phyloP scores from a whole-genome alignment of 768 basidiomycete genomes.

The Botryobasidium botryosum region DNA sequence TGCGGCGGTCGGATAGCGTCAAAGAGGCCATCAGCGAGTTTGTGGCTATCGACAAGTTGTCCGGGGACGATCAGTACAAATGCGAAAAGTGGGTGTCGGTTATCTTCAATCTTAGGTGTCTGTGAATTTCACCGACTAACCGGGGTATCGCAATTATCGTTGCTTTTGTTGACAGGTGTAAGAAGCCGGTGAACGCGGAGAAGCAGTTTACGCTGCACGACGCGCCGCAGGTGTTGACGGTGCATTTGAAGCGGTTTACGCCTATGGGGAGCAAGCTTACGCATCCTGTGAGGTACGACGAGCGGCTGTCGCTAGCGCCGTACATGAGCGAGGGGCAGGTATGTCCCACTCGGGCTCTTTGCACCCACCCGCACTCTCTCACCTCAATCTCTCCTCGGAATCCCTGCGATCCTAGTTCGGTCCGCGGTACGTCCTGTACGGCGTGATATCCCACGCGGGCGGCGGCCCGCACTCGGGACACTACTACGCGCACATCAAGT shows the following conservation, averaged over 20 bases:
- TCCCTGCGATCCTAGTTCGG: slow-evolving; percentile 25
- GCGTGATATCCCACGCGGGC: slow-evolving; percentile 85
- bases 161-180: no score
- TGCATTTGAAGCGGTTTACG: slow-evolving; percentile 92
- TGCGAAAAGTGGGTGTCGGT: slow-evolving; percentile 77
- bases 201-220: slow-evolving; percentile 82
- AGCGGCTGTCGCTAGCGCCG: slow-evolving; percentile 48
- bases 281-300: slow-evolving; percentile 61
- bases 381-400: not conserved
- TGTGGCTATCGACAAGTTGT: slow-evolving; percentile 62
- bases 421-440: slow-evolving; percentile 73
- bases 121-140: not conserved
- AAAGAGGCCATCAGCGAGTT: slow-evolving; percentile 67
- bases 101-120: not conserved
- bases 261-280: slow-evolving; percentile 78
- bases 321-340: slow-evolving; percentile 70
- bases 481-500: slow-evolving; percentile 76
- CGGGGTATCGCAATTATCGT: not conserved
- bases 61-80: slow-evolving; percentile 90
- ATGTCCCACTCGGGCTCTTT: slow-evolving; percentile 7
- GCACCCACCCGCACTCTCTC: not conserved
- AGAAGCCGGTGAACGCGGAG: slow-evolving; percentile 73
- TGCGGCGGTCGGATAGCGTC: slow-evolving; percentile 42
- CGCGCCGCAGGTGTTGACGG: slow-evolving; percentile 72
- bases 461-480: slow-evolving; percentile 89